A percentile compares a stretch with the other conserved stretches of the same genome.
Conservation (phyloP, 768 basidiomycete genomes). For the Rhodotorula taiwanensis region DNA sequence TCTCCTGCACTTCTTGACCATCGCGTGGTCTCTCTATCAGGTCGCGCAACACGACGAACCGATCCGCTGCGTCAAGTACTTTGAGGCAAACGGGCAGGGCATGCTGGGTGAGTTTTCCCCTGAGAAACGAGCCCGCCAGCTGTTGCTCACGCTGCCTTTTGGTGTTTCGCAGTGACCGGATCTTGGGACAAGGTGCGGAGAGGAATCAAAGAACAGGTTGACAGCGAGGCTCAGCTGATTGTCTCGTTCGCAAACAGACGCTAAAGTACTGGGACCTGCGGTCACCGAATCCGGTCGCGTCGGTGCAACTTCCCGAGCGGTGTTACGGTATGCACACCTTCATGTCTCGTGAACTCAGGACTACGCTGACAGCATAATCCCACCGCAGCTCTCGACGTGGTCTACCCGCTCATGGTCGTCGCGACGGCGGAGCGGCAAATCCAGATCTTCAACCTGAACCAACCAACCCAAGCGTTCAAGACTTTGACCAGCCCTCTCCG, state of each 20-base stretch:
- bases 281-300: constrained; percentile 64
- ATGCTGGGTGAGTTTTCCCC: constrained; percentile 25
- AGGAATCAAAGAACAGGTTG: too few species aligned
- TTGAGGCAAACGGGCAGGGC: constrained; percentile 50
- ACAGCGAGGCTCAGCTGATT: too few species aligned
- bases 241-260: constrained; percentile 8
- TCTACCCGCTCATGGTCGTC: constrained; percentile 53
- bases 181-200: constrained; percentile 81
- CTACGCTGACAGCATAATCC: neutral
- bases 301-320: constrained; percentile 76
- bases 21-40: neutral
- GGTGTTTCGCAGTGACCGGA: constrained; percentile 63
- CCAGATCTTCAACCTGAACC: constrained; percentile 77
- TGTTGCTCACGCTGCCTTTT: too few species aligned
- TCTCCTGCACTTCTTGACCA: neutral
- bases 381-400: constrained; percentile 33
- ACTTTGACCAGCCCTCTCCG: constrained; percentile 68
- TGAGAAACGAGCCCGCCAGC: too few species aligned
- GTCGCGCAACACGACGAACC: constrained; percentile 39
- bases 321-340: constrained; percentile 78
- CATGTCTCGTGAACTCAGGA: constrained; percentile 36
- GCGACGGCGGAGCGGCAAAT: constrained; percentile 90
- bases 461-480: constrained; percentile 55
- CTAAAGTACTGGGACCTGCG: constrained; percentile 87
- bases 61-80: constrained; percentile 36